These are phyloP conservation scores for Pseudocercospora macadamiae DNA, from an alignment of 2,329 filamentous ascomycete genomes.

Conservation along the genomic window DNA sequence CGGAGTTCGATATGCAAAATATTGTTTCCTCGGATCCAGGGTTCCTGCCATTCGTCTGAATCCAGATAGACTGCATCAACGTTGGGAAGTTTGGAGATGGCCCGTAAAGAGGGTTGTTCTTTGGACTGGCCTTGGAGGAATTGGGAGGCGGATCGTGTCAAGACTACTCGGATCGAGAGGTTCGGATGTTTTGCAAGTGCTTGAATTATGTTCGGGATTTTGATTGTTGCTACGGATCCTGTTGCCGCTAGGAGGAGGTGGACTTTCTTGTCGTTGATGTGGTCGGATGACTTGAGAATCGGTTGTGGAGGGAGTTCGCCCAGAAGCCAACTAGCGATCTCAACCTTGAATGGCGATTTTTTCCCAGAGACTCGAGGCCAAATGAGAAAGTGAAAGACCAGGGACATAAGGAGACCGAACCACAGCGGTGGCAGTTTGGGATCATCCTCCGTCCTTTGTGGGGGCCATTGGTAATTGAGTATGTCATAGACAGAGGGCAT, in stretches of 20 bases:
- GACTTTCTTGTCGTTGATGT: constrained; percentile 54
- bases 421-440: too few species aligned
- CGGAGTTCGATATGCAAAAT: constrained; percentile 92
- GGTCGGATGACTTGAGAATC: constrained; percentile 39
- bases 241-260: constrained; percentile 69
- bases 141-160: constrained; percentile 71
- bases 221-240: constrained; percentile 86
- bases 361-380: too few species aligned
- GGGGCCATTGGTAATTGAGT: too few species aligned
- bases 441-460: too few species aligned
- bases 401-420: too few species aligned
- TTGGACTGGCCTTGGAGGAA: constrained; percentile 76
- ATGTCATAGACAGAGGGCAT: too few species aligned
- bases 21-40: constrained; percentile 76
- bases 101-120: constrained; percentile 73
- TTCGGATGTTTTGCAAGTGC: constrained; percentile 57
- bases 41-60: constrained; percentile 78
- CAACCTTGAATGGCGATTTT: too few species aligned
- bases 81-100: constrained; percentile 64
- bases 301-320: constrained; percentile 14
- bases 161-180: constrained; percentile 81
- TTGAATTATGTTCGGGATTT: constrained; percentile 57
- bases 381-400: too few species aligned
- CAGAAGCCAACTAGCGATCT: too few species aligned
- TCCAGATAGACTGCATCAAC: constrained; percentile 83